phyloP scores from a whole-genome alignment of 78 protist species.

The Emiliania huxleyi region DNA sequence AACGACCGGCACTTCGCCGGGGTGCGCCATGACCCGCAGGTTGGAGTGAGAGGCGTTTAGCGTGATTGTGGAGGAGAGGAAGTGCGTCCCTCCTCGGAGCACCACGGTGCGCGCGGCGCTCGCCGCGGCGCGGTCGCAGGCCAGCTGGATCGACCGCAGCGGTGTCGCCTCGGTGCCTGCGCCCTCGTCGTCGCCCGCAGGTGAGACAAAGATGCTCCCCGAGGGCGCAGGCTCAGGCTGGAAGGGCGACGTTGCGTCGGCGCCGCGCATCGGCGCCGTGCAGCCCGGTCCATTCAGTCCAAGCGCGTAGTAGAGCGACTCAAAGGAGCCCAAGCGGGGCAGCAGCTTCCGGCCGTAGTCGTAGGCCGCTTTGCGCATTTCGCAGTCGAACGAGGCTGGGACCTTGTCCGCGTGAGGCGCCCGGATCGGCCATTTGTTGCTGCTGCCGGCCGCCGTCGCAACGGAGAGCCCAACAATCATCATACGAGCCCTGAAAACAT shows the following conservation, averaged over 20 bases:
- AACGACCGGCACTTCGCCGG: not conserved
- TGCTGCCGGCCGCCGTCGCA: too few species aligned
- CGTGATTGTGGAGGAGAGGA: not conserved
- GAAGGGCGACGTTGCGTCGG: too few species aligned
- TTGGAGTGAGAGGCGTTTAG: not conserved
- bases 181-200: not conserved
- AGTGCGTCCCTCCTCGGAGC: not conserved
- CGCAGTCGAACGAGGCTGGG: not conserved
- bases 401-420: too few species aligned
- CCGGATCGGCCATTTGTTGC: too few species aligned
- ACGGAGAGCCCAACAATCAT: too few species aligned
- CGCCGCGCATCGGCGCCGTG: not conserved
- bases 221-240: too few species aligned
- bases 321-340: not conserved
- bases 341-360: not conserved
- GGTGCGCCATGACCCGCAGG: not conserved
- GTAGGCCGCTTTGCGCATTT: not conserved
- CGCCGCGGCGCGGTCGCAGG: not conserved
- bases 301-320: not conserved
- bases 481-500: too few species aligned
- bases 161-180: too few species aligned
- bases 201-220: not conserved
- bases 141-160: not conserved
- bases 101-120: not conserved
- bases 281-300: not conserved